Base-by-base conservation (phyloP, 169 alveolate species). In the Besnoitia besnoiti region DNA sequence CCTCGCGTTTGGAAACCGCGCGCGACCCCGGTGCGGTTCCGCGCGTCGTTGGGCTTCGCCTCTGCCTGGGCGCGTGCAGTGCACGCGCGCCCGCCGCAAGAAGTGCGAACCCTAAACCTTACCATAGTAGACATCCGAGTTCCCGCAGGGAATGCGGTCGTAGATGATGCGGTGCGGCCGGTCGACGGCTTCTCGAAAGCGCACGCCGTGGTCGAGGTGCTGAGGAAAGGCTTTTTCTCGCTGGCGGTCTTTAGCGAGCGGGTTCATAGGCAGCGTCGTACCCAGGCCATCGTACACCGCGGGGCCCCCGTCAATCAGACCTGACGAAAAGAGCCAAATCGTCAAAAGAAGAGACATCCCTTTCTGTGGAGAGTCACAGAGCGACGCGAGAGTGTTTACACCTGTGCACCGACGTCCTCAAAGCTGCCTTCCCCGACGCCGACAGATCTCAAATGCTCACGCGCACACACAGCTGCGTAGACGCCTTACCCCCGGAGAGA, bases 271-370 rank as follows among this genome's bases (percentile, higher is more conserved):
- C 82, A 85, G 10, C 47, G 76, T 40, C 85, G 89, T 75, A 47
- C 97, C 96, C 96, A 87, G 4, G 84, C 89, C 85, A 27, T 85
- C 87, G 92, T 94, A 62, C 85, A 82, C 73, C 79, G 85, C 80
- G 79, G 93, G 46, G 93, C 96, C 61, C 51, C 76, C 88, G 92
- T 90, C 91, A 51, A 89, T 44, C 35, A 89, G 44, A 21, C 95
- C 55, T 94, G 51, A 5, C 37, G 90, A 47, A 7, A 35, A 27
- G n/a, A n/a, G n/a, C n/a, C n/a, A n/a, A n/a, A n/a, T n/a, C n/a
- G n/a, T n/a, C n/a, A n/a, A n/a, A n/a, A n/a, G n/a, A n/a, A n/a
- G n/a, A n/a, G n/a, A n/a, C n/a, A n/a, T n/a, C n/a, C n/a, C n/a
- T n/a, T n/a, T n/a, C n/a, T n/a, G n/a, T n/a, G n/a, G n/a, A n/a